Conservation (phyloP, 345 rosid genomes). For the Angophora floribunda region DNA sequence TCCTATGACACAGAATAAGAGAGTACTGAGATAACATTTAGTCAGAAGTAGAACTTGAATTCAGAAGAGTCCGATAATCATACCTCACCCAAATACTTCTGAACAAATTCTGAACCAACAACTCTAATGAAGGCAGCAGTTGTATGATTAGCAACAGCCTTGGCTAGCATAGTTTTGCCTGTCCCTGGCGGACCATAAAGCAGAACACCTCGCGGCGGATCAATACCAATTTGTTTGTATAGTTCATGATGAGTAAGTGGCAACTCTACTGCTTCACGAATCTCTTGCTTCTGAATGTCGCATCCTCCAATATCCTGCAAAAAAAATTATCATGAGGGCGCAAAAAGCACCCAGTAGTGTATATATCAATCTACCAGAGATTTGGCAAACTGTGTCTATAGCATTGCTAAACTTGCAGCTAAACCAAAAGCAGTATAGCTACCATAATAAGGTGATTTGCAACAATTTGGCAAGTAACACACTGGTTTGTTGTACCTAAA, state of each 20-base stretch:
- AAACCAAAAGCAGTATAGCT: neutral
- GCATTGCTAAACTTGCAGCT: neutral
- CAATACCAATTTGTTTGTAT: conserved; percentile 95
- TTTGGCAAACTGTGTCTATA: neutral
- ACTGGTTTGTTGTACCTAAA: neutral
- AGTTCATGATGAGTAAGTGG: conserved; percentile 93
- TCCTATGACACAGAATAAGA: neutral
- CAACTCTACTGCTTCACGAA: conserved; percentile 98
- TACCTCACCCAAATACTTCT: conserved; percentile 98
- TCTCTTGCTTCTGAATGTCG: conserved; percentile 97
- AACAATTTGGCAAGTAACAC: neutral
- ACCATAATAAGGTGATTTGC: neutral
- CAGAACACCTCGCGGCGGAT: conserved; percentile 96
- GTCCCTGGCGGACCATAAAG: conserved; percentile 99
- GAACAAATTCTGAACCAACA: conserved; percentile 99
- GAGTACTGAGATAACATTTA: neutral
- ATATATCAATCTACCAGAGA: neutral
- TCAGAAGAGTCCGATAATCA: neutral
- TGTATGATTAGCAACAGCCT: conserved; percentile 97
- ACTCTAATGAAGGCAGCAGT: conserved; percentile 98
- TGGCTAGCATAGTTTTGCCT: conserved; percentile 98
- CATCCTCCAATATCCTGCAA: conserved; percentile 97
- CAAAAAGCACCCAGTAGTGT: neutral
- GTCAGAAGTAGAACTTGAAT: neutral
- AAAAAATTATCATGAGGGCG: neutral